Evolutionary conservation across 2,329 filamentous ascomycete genomes (phyloP).

Genomic region (Sarocladium oryzae): DNA sequence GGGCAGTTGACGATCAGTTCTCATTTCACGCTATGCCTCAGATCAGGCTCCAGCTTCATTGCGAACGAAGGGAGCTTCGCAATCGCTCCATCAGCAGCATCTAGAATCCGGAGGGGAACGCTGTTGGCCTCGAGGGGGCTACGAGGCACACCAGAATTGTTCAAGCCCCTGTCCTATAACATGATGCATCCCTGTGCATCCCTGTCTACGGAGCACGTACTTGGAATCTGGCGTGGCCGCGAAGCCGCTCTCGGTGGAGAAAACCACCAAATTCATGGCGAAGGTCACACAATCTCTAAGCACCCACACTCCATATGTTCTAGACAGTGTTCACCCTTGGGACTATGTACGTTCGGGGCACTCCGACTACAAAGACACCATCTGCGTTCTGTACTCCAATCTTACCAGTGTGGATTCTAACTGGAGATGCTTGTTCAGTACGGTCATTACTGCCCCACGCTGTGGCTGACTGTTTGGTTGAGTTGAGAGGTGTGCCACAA

Average conservation of each 20-base stretch:
- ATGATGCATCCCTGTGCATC: neutral
- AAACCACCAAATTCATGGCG: neutral
- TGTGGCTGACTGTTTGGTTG: constrained; percentile 1
- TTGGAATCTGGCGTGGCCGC: constrained; percentile 1
- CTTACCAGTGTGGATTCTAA: neutral
- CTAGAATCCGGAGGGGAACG: too few species aligned
- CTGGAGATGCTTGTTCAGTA: neutral
- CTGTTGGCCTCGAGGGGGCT: neutral
- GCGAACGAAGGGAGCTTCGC: neutral
- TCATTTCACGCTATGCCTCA: neutral
- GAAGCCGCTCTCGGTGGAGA: neutral
- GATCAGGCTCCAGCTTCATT: neutral
- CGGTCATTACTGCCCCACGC: neutral
- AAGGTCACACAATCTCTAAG: neutral
- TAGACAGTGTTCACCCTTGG: neutral
- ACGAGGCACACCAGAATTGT: neutral
- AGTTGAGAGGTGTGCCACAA: neutral
- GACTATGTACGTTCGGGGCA: neutral
- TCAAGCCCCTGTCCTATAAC: constrained; percentile 3
- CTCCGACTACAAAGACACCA: neutral
- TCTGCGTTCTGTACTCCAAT: neutral
- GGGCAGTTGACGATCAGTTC: neutral
- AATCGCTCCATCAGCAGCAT: neutral
- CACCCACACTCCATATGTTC: neutral
- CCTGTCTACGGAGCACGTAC: neutral